Evolutionary conservation across 768 basidiomycete species (phyloP).

Genomic region (Mycena latifolia): DNA sequence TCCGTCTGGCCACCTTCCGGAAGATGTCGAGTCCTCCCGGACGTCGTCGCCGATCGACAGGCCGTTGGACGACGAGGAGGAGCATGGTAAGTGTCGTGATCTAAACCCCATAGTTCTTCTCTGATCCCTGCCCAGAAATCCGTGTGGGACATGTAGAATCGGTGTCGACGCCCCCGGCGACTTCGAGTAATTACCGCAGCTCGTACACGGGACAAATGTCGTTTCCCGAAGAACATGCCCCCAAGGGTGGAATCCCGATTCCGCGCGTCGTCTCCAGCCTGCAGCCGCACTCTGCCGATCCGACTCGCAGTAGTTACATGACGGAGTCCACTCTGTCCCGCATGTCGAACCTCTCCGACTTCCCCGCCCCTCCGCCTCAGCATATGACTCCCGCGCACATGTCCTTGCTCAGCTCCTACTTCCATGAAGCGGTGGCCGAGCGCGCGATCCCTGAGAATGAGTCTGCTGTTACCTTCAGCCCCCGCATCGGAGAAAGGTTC

Average conservation of each 20-base stretch:
- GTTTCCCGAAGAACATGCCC: slow-evolving; percentile 26
- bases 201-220: slow-evolving; percentile 56
- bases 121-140: slow-evolving; percentile 50
- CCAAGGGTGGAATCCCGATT: slow-evolving; percentile 9
- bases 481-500: slow-evolving; percentile 33
- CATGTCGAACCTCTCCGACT: slow-evolving; percentile 66
- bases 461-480: slow-evolving; percentile 21
- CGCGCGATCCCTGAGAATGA: slow-evolving; percentile 13
- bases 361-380: slow-evolving; percentile 58
- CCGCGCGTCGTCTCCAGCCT: slow-evolving; percentile 31
- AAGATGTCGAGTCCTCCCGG: slow-evolving; percentile 61
- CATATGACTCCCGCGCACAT: slow-evolving; percentile 41
- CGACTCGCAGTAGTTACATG: slow-evolving; percentile 59
- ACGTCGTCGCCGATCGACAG: slow-evolving; percentile 54
- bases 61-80: slow-evolving; percentile 51
- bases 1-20: slow-evolving; percentile 57
- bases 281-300: slow-evolving; percentile 45
- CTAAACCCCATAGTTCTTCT: slow-evolving; percentile 10
- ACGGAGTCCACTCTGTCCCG: slow-evolving; percentile 57
- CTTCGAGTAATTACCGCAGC: slow-evolving; percentile 50
- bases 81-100: slow-evolving; percentile 51
- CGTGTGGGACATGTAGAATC: slow-evolving; percentile 67
- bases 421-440: slow-evolving; percentile 28
- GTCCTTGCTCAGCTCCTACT: slow-evolving; percentile 47
- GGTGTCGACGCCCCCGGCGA: slow-evolving; percentile 61